A percentile compares a stretch with the other conserved stretches of the same genome.
Conservation (phyloP, 495 filamentous ascomycete genomes). For the Alectoria sarmentosa region DNA sequence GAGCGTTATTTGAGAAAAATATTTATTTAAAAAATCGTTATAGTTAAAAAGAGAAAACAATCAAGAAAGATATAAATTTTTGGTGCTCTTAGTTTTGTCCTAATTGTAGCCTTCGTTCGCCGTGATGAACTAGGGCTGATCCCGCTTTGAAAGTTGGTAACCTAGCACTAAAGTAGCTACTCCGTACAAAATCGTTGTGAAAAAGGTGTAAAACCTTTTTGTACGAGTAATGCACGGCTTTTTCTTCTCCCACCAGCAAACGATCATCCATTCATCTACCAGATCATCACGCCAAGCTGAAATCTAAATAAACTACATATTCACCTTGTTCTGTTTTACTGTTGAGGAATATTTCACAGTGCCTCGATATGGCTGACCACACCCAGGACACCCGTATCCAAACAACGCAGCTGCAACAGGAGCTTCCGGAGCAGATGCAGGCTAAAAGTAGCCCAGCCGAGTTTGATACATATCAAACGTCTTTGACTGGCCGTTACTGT, state of each 20-base stretch:
- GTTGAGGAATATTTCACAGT: background rate
- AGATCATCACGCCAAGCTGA: background rate
- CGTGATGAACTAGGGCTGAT: too few species aligned
- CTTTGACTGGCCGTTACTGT: slow-evolving; percentile 1
- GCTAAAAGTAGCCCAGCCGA: background rate
- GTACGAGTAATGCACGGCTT: background rate
- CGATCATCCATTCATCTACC: background rate
- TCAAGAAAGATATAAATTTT: too few species aligned
- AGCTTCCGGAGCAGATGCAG: background rate
- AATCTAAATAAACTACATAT: background rate
- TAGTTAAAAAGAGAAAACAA: too few species aligned
- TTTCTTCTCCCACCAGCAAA: background rate
- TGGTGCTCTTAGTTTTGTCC: too few species aligned
- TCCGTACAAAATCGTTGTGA: too few species aligned
- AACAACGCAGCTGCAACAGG: background rate
- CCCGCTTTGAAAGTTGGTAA: too few species aligned
- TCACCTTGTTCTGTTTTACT: background rate
- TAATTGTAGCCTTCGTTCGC: too few species aligned
- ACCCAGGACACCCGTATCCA: background rate
- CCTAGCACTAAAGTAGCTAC: too few species aligned
- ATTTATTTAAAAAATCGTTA: too few species aligned
- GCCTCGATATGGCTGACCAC: background rate
- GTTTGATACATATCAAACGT: background rate
- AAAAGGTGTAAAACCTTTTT: background rate
- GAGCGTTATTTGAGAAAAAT: too few species aligned